Conservation (phyloP, 495 filamentous ascomycete species). For the Trichocladium antarcticum region DNA sequence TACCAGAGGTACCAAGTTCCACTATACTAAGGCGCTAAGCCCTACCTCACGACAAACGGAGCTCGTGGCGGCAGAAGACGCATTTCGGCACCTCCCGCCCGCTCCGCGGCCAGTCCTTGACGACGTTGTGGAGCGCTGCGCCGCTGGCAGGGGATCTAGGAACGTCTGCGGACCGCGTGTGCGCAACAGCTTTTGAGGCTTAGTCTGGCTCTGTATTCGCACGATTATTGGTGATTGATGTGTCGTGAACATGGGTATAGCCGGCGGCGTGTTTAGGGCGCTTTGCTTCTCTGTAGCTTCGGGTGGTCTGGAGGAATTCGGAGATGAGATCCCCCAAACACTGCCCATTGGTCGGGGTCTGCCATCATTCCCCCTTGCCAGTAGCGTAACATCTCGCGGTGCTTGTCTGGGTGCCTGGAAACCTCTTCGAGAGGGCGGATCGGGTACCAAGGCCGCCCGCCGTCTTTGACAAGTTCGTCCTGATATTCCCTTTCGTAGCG, state of each 20-base stretch:
- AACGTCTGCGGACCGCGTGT: neutral
- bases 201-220: neutral
- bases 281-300: neutral
- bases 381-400: neutral
- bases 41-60: too few relatives aligned
- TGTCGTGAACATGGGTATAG: neutral
- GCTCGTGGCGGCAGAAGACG: too few relatives aligned
- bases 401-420: neutral
- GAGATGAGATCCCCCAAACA: neutral
- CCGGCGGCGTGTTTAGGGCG: neutral
- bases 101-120: too few relatives aligned
- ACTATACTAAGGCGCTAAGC: too few relatives aligned
- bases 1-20: too few relatives aligned
- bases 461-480: neutral
- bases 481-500: neutral
- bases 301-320: neutral
- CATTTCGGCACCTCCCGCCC: too few relatives aligned
- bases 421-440: conserved; percentile 1
- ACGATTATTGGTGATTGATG: too few relatives aligned
- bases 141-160: neutral
- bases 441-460: conserved; percentile 1
- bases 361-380: neutral
- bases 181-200: neutral
- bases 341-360: neutral
- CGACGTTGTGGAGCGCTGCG: neutral